Base-by-base conservation (phyloP, 1,284 basidiomycete species). In the Boletus hoseneyae region DNA sequence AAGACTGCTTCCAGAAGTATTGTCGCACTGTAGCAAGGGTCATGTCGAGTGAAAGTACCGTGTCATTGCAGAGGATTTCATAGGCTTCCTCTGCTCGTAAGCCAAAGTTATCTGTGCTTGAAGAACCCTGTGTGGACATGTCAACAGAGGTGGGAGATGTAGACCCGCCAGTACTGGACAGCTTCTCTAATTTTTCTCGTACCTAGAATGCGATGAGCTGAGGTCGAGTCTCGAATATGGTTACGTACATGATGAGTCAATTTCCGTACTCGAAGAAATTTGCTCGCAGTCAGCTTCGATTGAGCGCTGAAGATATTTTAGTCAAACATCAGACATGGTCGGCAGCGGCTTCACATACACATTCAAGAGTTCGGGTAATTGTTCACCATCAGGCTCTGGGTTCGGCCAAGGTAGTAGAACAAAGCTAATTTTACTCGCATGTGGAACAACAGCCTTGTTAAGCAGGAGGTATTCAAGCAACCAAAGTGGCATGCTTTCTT, bases 21-120 rank as follows among this genome's bases (percentile, higher is more conserved):
- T 93, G 90, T 55, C 90, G 82, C 47, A 94, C 86, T 27, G 87
- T 87, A 4, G 89, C 94, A 30, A 98, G 77, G 12, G 91, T 96
- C 82, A 95, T 91, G 51, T 87, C 82, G 25, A 88, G 73, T 23
- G 92, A 87, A 27, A 98, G 74, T 11, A 90, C 72, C 29, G 79
- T 73, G 56, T 91, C 87, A 60, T 90, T 92, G 69, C 93, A 97
- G 33, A 96, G 66, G 38, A 98, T 83, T 71, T 98, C 93, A 64
- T 94, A 87, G 36, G 78, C 61, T 39, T 94, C 87, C 59, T 95
- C 91, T 2, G 88, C 80, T 16, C 66, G 67, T 3, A 59, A 52
- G 23, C 67, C 67, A 37, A 57, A 53, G 38, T 42, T 45, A 53
- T 64, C 41, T 29, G 65, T 51, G 39, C 57, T 40, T 16, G 52